Evolutionary conservation across 176 grass and related monocot species (phyloP).

Genomic region (Bothriochloa decipiens): DNA sequence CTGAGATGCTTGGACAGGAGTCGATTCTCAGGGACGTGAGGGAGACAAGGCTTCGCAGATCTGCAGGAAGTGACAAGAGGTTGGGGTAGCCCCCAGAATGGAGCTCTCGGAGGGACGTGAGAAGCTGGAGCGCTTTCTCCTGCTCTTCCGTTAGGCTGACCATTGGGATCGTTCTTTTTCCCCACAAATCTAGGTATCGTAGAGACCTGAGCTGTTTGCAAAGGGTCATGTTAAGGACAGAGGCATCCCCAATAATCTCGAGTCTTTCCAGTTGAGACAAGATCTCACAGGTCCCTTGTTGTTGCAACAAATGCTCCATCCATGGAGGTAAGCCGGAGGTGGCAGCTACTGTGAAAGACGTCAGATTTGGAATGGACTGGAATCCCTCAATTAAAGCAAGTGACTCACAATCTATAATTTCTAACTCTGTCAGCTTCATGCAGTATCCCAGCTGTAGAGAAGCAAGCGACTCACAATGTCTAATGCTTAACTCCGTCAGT

Average conservation of each 20-base stretch:
- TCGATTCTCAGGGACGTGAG: neutral
- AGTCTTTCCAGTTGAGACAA: neutral
- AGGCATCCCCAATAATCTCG: neutral
- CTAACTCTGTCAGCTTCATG: constrained; percentile 33
- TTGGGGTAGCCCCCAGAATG: neutral
- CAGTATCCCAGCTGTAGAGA: neutral
- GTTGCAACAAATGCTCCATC: neutral
- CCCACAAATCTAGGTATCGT: neutral
- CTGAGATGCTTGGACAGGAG: neutral
- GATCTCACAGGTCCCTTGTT: neutral
- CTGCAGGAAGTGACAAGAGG: neutral
- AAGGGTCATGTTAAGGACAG: neutral
- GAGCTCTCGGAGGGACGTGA: neutral
- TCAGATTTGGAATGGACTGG: neutral
- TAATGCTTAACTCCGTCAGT: neutral
- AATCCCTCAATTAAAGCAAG: neutral
- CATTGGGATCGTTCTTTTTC: neutral
- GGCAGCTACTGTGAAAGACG: neutral
- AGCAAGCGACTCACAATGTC: neutral
- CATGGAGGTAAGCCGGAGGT: neutral
- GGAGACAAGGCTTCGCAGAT: neutral
- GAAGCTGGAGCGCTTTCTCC: neutral
- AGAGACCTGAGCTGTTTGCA: neutral
- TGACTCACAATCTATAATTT: neutral
- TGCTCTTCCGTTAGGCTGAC: neutral